Percentiles rank a stretch among this genome's conserved stretches.
phyloP scores from a whole-genome alignment of 106 monocot genomes.

The Cymbidium sinense region DNA sequence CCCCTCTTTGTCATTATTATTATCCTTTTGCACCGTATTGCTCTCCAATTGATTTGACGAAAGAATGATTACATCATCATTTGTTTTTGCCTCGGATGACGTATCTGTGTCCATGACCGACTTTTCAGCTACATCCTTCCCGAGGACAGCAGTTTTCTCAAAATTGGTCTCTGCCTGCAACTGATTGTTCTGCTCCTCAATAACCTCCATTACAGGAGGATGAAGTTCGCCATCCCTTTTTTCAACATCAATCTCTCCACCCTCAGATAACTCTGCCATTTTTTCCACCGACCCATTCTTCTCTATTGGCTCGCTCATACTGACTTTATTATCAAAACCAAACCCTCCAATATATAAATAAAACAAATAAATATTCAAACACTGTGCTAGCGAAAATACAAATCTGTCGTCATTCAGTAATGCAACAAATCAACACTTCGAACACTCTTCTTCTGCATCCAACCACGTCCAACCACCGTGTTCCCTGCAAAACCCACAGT shows the following conservation, averaged over 20 bases:
- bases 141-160: not conserved
- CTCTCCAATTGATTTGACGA: not conserved
- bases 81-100: not conserved
- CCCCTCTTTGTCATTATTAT: constrained; percentile 10
- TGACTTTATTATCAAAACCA: not conserved
- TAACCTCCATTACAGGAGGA: not conserved
- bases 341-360: not conserved
- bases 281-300: not conserved
- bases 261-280: not conserved
- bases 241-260: not conserved
- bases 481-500: too few species aligned
- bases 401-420: not conserved
- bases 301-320: constrained; percentile 1
- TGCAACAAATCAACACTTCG: not conserved
- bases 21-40: constrained; percentile 10
- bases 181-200: not conserved
- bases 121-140: not conserved
- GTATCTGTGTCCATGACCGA: not conserved
- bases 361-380: not conserved
- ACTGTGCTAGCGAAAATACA: not conserved
- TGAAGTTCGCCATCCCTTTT: not conserved
- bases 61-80: not conserved
- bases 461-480: not conserved
- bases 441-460: not conserved
- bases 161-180: not conserved